Percentiles rank a stretch among this genome's conserved stretches.
These are phyloP conservation scores for Ophiocordyceps camponoti-saundersi DNA, from an alignment of 2,329 filamentous ascomycete genomes.

Conservation along the genomic window DNA sequence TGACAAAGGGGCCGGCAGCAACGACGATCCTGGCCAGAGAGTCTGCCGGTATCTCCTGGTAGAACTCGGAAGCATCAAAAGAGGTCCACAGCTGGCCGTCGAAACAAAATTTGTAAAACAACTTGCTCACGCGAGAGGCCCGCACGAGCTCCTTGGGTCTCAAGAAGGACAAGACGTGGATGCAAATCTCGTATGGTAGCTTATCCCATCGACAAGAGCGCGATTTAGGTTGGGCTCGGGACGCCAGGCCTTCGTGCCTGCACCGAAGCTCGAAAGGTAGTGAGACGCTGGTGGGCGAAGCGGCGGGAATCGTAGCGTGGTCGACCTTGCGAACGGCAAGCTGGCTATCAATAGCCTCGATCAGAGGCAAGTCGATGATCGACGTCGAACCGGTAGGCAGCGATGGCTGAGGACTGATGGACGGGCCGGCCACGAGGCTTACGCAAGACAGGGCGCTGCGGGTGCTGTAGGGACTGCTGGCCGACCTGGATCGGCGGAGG, in stretches of 20 bases:
- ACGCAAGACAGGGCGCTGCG: constrained; percentile 36
- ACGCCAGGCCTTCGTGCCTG: constrained; percentile 11
- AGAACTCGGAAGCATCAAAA: constrained; percentile 74
- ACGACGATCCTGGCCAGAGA: constrained; percentile 74
- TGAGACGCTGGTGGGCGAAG: constrained; percentile 32
- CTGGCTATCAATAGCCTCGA: constrained; percentile 26
- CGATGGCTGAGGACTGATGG: constrained; percentile 20
- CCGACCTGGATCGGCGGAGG: constrained; percentile 45
- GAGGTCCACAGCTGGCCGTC: constrained; percentile 87
- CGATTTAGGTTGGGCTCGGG: constrained; percentile 11
- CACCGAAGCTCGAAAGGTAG: constrained; percentile 46
- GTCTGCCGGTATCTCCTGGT: constrained; percentile 69
- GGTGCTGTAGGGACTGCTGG: constrained; percentile 48
- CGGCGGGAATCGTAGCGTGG: constrained; percentile 20
- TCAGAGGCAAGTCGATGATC: constrained; percentile 20
- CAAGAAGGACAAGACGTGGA: constrained; percentile 62
- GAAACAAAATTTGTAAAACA: constrained; percentile 71
- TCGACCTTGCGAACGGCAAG: constrained; percentile 38
- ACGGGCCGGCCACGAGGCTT: constrained; percentile 26
- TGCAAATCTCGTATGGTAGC: constrained; percentile 68
- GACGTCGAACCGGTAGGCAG: constrained; percentile 18
- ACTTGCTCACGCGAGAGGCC: constrained; percentile 58
- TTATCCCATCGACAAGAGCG: constrained; percentile 57
- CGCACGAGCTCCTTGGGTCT: constrained; percentile 66
- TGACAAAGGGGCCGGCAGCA: constrained; percentile 74